phyloP scores from a whole-genome alignment of 805 yeast genomes.

The Grigorovia humatica region DNA sequence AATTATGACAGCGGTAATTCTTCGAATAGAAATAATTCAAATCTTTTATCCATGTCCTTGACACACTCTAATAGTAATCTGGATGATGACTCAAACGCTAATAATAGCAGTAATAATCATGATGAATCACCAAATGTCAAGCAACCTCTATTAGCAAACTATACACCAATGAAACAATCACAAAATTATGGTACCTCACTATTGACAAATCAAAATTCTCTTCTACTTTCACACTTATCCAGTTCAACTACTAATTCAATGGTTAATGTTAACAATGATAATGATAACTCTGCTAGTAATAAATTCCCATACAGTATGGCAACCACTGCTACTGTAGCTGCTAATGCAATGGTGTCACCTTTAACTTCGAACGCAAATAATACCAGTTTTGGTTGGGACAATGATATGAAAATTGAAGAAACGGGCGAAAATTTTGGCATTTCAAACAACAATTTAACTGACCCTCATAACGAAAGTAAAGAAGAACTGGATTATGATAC shows the following conservation, averaged over 20 bases:
- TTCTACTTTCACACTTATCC: not conserved
- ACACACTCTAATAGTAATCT: not conserved
- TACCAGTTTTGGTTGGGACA: not conserved
- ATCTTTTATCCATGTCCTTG: not conserved
- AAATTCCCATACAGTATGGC: constrained; percentile 1
- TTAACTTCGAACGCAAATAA: not conserved
- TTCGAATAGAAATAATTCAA: constrained; percentile 1
- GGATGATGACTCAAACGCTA: not conserved
- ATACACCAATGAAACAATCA: not conserved
- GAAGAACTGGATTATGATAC: constrained; percentile 19
- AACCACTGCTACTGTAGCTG: not conserved
- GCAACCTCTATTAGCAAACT: not conserved
- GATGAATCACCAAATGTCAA: not conserved
- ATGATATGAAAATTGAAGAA: not conserved
- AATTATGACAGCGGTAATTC: not conserved
- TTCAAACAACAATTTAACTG: not conserved
- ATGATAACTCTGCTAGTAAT: not conserved
- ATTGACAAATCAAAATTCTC: not conserved
- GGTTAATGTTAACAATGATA: not conserved
- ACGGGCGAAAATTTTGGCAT: not conserved
- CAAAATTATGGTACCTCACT: not conserved
- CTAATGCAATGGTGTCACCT: not conserved
- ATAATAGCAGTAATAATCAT: not conserved
- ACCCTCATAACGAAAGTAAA: constrained; percentile 6
- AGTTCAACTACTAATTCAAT: not conserved